Conservation (phyloP, 2,329 filamentous ascomycete genomes). For the Pleurostoma richardsiae region DNA sequence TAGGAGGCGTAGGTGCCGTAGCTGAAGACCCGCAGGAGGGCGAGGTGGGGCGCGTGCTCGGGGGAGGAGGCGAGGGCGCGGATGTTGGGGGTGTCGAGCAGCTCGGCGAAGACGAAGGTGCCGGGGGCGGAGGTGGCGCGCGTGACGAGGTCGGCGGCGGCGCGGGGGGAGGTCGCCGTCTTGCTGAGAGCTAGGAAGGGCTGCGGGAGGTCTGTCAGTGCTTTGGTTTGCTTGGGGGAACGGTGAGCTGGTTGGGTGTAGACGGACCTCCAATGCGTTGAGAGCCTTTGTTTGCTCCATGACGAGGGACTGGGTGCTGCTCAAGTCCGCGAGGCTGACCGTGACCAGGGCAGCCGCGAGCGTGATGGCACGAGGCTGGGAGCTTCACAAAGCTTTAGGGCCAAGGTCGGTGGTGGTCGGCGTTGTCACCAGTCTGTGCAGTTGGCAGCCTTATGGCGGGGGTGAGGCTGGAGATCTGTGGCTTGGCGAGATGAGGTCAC, state of each 20-base stretch:
- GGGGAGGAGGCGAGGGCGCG: conserved; percentile 58
- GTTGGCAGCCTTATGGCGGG: not conserved
- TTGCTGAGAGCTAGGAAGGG: conserved; percentile 90
- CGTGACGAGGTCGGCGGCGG: conserved; percentile 77
- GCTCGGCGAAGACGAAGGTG: conserved; percentile 90
- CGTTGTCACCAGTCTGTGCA: too few species aligned
- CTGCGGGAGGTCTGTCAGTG: conserved; percentile 41
- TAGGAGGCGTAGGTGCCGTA: conserved; percentile 87
- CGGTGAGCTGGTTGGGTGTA: not conserved
- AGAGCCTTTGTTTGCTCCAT: conserved; percentile 74
- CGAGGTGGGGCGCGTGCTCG: conserved; percentile 61
- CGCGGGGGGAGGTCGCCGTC: conserved; percentile 76
- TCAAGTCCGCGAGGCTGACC: too few species aligned
- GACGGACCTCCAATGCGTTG: conserved; percentile 55
- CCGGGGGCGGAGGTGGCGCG: conserved; percentile 86
- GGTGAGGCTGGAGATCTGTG: not conserved
- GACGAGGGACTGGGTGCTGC: conserved; percentile 9
- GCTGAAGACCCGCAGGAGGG: conserved; percentile 81
- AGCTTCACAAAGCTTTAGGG: not conserved
- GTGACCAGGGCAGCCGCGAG: too few species aligned
- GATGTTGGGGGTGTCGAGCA: conserved; percentile 77
- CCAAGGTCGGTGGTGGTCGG: not conserved
- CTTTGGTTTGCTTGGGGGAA: not conserved
- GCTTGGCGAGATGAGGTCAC: not conserved
- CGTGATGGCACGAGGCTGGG: too few species aligned